Conservation (phyloP, 2,329 filamentous ascomycete genomes). For the Onygenales sp. region DNA sequence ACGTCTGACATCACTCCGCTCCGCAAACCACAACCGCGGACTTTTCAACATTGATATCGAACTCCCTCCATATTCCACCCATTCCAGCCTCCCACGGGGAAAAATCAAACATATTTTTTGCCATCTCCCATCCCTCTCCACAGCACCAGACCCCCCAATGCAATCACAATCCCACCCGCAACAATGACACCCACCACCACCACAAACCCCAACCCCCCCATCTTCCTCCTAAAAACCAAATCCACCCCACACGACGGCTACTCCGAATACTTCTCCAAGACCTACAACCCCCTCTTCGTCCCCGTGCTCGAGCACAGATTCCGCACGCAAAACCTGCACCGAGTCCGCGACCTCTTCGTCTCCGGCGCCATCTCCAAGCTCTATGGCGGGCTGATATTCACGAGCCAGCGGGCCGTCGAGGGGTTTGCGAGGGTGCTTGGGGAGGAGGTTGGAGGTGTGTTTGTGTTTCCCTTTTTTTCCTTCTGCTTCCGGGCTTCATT, state of each 20-base stretch:
- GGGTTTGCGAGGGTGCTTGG: constrained; percentile 30
- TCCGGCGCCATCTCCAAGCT: constrained; percentile 19
- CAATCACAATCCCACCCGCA: background rate
- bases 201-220: constrained; percentile 17
- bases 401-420: constrained; percentile 40
- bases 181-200: background rate
- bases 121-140: background rate
- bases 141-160: background rate
- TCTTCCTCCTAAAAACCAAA: constrained; percentile 41
- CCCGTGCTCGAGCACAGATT: constrained; percentile 39
- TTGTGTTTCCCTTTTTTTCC: background rate
- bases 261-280: constrained; percentile 32
- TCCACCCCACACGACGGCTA: constrained; percentile 37
- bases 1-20: background rate
- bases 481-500: background rate
- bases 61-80: background rate
- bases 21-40: background rate
- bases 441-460: constrained; percentile 21
- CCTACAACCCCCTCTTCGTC: constrained; percentile 31
- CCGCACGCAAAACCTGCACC: constrained; percentile 25
- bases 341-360: constrained; percentile 27
- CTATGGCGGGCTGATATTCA: constrained; percentile 42
- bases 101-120: too few relatives aligned
- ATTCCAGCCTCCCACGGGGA: background rate
- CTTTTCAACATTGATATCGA: background rate